Base-by-base conservation (phyloP, 257 asterid genomes). In the Solanum sejunctum region DNA sequence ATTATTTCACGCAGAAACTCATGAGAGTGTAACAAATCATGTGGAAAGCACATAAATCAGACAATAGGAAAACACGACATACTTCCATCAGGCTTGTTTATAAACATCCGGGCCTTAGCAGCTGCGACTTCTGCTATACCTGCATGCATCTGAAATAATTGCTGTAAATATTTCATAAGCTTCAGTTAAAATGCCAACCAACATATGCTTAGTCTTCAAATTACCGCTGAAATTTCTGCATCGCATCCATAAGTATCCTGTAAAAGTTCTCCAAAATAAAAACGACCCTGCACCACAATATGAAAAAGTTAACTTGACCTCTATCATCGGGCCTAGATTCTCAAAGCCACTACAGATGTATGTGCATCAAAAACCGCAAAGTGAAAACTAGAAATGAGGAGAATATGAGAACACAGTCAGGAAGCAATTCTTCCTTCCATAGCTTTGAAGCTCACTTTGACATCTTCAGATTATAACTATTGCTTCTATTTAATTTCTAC, bases 111-210 rank as follows among this genome's bases (percentile, higher is more conserved):
- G 17, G 99, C 97, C 92, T 97, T 97, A 32, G 99, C 99, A 39
- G 99, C 99, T 45, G 99, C 99, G 67, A 97, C 99, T 89, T 97
- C 99, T 47, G 99, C 98, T 88, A 97, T 91, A 86, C 93, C 97
- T 83, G 97, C 95, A 90, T 97, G 99, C 95, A 95, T 85, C 99
- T 97, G 97, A 89, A 89, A 87, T 85, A 85, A 89, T 86, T 80
- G 86, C 79, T 63, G 72, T 64, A 21, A 21, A 78, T 32, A 18
- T 32, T 28, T 52, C 52, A 56, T 57, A 26, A 75, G 20, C n/a
- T 75, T 73, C 83, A 23, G n/a, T 21, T 79, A 64, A 32, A 82
- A 23, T 17, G 12, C 58, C 8, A 28, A 36, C 77, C 58, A 82
- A 69, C 81, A 81, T 55, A 86, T 55, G 85, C 56, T 57, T 16